Evolutionary conservation across 2,329 filamentous ascomycete species (phyloP), one percentile per base, ranked within the genome.

Genomic region (Alternaria conjuncta): DNA sequence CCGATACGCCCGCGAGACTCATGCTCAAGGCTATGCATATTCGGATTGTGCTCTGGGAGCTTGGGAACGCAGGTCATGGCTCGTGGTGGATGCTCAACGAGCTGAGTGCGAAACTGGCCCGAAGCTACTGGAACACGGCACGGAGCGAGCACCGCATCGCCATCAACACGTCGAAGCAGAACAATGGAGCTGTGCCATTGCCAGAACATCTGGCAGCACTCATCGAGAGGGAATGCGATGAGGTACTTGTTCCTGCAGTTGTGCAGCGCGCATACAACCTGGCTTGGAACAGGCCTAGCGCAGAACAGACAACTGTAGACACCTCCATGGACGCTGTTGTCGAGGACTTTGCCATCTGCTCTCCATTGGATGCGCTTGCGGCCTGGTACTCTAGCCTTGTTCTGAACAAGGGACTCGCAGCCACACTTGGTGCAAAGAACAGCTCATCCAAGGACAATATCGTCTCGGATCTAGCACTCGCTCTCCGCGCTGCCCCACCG

Each of bases 11-110:
- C 1, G 86, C 87, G 51, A 87, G 93, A 46, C 86, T 97, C 58
- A 97, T 97, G 92, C 87, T 97, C 60, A 96, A 97, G 79, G 92
- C 95, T 2, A 84, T 98, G 41, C 95, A 98, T 75, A 91, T 96
- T 64, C 92, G 94, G n/a, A 88, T 97, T 47, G 86, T 97, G 32
- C 85, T 97, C 43, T 97, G 93, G 92, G 90, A 93, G 70, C 84
- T 88, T 49, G 89, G 90, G 41, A 88, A 90, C 67, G 85, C 87
- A 28, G 88, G 88, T 8, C 86, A 92, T 54, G 86, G 90, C 66
- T 84, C 85, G n/a, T 88, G 89, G 68, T 86, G 84, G 23, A 81
- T 88, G 54, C 87, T 91, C 63, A 90, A 94, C 69, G 83, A 88
- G 18, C 81, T 94, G 63, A 93, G 92, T 26, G 87, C 90, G 30